Percentiles rank a stretch among this genome's conserved stretches.
Conservation (phyloP, 306 rosid genomes). For the Vigna radiata region DNA sequence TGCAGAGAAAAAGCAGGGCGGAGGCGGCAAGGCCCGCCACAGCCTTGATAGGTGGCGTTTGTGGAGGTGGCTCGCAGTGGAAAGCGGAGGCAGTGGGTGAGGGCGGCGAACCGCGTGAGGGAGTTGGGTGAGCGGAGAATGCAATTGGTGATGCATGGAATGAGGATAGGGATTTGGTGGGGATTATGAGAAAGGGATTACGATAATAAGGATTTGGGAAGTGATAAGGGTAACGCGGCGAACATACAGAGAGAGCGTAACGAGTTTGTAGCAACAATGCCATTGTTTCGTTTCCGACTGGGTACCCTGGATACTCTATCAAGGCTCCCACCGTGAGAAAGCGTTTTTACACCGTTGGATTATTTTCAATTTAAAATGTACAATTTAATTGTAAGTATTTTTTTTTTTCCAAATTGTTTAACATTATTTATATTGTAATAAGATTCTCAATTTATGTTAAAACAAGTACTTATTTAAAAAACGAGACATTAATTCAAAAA, state of each 20-base stretch:
- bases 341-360: too few species aligned
- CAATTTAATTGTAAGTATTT: too few species aligned
- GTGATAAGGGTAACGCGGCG: conserved; percentile 15
- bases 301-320: too few species aligned
- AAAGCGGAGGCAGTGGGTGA: background rate
- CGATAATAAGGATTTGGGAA: conserved; percentile 1
- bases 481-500: too few species aligned
- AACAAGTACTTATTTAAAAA: too few species aligned
- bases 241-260: conserved; percentile 13
- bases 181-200: conserved; percentile 17
- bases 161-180: conserved; percentile 17
- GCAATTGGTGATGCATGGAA: background rate
- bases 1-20: conserved; percentile 58
- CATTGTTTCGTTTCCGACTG: background rate
- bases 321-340: too few species aligned
- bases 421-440: too few species aligned
- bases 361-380: too few species aligned
- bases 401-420: too few species aligned
- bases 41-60: conserved; percentile 16
- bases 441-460: too few species aligned
- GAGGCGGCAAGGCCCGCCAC: conserved; percentile 57
- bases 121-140: conserved; percentile 27
- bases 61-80: background rate
- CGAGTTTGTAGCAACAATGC: conserved; percentile 22
- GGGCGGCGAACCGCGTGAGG: background rate